phyloP scores from a whole-genome alignment of 495 filamentous ascomycete genomes.

The Cairneyella variabilis region DNA sequence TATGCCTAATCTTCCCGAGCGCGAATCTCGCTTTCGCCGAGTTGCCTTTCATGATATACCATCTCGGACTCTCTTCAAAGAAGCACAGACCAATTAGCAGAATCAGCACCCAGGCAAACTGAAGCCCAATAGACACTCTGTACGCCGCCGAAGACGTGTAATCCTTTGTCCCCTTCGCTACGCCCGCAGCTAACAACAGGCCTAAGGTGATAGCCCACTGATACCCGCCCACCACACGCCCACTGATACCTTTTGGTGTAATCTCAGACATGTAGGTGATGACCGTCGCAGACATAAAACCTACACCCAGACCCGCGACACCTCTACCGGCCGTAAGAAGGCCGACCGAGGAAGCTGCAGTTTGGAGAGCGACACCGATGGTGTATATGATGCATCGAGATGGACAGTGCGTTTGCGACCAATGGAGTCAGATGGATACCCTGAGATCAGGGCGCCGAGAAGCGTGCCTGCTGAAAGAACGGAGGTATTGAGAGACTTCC shows the following conservation, averaged over 20 bases:
- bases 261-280: slow-evolving; percentile 84
- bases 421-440: slow-evolving; percentile 62
- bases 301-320: slow-evolving; percentile 79
- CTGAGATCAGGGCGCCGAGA: slow-evolving; percentile 67
- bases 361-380: slow-evolving; percentile 75
- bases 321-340: slow-evolving; percentile 73
- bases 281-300: slow-evolving; percentile 71
- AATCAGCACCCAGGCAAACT: slow-evolving; percentile 78
- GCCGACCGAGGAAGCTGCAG: slow-evolving; percentile 59
- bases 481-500: no score
- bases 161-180: slow-evolving; percentile 68
- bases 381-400: slow-evolving; percentile 60
- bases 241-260: slow-evolving; percentile 79
- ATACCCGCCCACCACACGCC: slow-evolving; percentile 77
- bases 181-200: slow-evolving; percentile 68
- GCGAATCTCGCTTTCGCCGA: slow-evolving; percentile 62
- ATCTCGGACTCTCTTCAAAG: slow-evolving; percentile 84
- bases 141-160: slow-evolving; percentile 60
- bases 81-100: slow-evolving; percentile 67
- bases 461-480: slow-evolving; percentile 87
- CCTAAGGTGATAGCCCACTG: slow-evolving; percentile 84
- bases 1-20: slow-evolving; percentile 62
- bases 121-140: slow-evolving; percentile 77
- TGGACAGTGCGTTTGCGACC: slow-evolving; percentile 69
- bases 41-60: slow-evolving; percentile 65